Evolutionary conservation across 495 filamentous ascomycete species (phyloP), one percentile per base, ranked within the genome.

Genomic region (Pseudoneurospora amorphoporcata): DNA sequence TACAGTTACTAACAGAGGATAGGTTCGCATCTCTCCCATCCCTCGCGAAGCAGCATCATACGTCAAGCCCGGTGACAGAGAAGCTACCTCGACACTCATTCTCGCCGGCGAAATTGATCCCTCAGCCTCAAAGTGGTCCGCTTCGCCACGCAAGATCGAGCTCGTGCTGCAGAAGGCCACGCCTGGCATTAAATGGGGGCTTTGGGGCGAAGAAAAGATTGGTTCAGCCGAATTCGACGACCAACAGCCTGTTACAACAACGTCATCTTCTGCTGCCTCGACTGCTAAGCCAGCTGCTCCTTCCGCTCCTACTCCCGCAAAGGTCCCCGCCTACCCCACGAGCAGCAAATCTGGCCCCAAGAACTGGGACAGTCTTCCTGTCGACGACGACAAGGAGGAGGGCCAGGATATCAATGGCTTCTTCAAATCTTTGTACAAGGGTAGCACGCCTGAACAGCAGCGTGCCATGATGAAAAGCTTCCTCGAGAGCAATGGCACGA

Each of bases 401-500:
- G 90, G 92, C 69, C 82, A 85, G 39, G 87, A 92, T n/a, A 91
- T 92, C 4, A 92, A 95, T 73, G 80, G 78, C 3, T 99, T 98
- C 83, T 99, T 99, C 86, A 95, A 96, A 86, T 90, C 91, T 78
- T 85, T 99, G 0, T 98, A 95, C 81, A 90, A 91, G 73, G 84
- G 84, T 70, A 91, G 94, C 0, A 89, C 92, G 70, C 87, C 89
- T 0, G 94, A 99, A 73, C 93, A 92, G 42, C 88, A 87, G 76
- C 87, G 93, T 4, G 95, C 95, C 3, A 99, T 99, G 95, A 93
- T 97, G 88, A 99, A 99, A 87, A 97, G 93, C 80, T 98, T 92
- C 76, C 81, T 88, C 32, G 95, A 99, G 83, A 97, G 94, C 79
- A 92, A 95, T 75, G 95, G 95, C 1, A 99, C 95, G 0, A 89